Evolutionary conservation across 2,329 filamentous ascomycete genomes (phyloP).

Genomic region (Fusarium incarnatum): DNA sequence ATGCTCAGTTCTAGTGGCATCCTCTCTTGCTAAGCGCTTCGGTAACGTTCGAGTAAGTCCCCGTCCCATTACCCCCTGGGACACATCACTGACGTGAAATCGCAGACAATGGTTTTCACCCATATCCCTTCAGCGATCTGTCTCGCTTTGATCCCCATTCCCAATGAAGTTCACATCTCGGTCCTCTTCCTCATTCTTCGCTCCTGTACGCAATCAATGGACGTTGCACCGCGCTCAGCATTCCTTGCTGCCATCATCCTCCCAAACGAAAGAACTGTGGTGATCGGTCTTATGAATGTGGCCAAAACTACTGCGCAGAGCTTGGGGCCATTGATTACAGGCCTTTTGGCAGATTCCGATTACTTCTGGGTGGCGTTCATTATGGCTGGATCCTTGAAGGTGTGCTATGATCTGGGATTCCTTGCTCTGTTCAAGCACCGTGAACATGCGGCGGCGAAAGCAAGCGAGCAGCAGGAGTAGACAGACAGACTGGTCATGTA

Average conservation of each 20-base stretch:
- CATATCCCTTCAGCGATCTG: conserved; percentile 77
- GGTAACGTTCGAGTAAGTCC: conserved; percentile 72
- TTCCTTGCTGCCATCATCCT: conserved; percentile 75
- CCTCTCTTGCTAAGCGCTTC: conserved; percentile 65
- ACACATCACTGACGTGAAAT: neutral
- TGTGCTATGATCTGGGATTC: conserved; percentile 69
- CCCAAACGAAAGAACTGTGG: conserved; percentile 74
- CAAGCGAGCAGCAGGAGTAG: neutral
- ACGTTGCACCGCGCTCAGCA: conserved; percentile 75
- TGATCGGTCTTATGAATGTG: conserved; percentile 77
- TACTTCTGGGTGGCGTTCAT: conserved; percentile 73
- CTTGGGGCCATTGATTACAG: conserved; percentile 72
- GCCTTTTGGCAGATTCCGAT: conserved; percentile 66
- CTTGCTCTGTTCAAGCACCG: conserved; percentile 52
- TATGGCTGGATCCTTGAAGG: conserved; percentile 71
- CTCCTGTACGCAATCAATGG: conserved; percentile 74
- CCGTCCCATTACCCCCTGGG: too few relatives aligned
- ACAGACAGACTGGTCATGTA: too few relatives aligned
- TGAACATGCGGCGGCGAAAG: conserved; percentile 24
- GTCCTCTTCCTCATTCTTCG: conserved; percentile 71
- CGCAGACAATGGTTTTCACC: conserved; percentile 78
- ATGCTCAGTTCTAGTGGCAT: conserved; percentile 63
- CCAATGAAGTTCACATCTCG: conserved; percentile 63
- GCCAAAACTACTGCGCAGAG: conserved; percentile 74
- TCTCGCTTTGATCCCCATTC: conserved; percentile 71